Conservation (phyloP, 179 eudicot genomes). For the Beta corolliflora region DNA sequence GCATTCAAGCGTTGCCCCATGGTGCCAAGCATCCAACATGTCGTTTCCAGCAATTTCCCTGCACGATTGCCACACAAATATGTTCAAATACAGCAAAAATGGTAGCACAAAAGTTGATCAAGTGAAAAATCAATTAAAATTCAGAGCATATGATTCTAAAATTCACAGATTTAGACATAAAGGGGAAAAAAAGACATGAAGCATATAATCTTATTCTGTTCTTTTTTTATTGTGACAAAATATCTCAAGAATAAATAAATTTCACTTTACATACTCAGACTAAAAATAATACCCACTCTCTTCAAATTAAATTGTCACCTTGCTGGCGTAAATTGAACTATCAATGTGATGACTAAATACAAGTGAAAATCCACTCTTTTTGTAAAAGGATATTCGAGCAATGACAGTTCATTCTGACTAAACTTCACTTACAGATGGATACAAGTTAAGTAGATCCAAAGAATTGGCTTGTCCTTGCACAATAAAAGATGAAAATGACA, state of each 20-base stretch:
- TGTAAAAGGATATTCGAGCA: neutral
- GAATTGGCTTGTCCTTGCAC: neutral
- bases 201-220: neutral
- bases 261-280: neutral
- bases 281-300: neutral
- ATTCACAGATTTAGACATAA: neutral
- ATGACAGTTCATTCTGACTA: slow-evolving; percentile 1
- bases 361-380: neutral
- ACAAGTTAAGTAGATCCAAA: neutral
- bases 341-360: neutral
- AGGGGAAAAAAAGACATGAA: too few relatives aligned
- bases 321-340: neutral
- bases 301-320: neutral
- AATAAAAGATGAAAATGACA: neutral
- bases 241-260: neutral
- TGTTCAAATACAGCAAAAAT: neutral
- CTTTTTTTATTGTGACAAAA: neutral
- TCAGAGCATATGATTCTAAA: slow-evolving; percentile 12
- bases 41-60: slow-evolving; percentile 74
- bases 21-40: slow-evolving; percentile 61
- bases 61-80: slow-evolving; percentile 14
- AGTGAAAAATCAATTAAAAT: neutral
- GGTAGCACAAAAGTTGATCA: neutral
- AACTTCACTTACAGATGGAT: neutral
- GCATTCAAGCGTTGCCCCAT: slow-evolving; percentile 53